phyloP scores from a whole-genome alignment of 345 rosid genomes.

The Eutrema japonicum region DNA sequence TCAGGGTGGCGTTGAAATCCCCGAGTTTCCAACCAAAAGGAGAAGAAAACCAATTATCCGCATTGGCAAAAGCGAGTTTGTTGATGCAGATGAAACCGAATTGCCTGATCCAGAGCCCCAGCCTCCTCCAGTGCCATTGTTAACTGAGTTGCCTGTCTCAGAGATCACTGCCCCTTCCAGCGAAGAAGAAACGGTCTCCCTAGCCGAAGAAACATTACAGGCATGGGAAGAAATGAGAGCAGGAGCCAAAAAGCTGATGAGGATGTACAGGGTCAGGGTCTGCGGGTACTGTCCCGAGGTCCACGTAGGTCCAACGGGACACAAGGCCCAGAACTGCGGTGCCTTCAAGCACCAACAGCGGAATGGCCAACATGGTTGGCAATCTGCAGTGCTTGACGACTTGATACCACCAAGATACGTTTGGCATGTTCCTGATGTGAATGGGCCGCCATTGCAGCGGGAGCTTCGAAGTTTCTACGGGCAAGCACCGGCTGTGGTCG shows the following conservation, averaged over 20 bases:
- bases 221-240: constrained; percentile 83
- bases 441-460: constrained; percentile 65
- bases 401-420: constrained; percentile 91
- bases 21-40: constrained; percentile 76
- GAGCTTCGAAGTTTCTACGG: constrained; percentile 83
- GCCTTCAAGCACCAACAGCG: constrained; percentile 94
- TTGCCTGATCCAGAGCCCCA: constrained; percentile 75
- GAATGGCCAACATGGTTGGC: constrained; percentile 98
- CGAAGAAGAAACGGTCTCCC: constrained; percentile 59
- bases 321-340: constrained; percentile 95
- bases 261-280: constrained; percentile 80
- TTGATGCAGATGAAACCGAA: constrained; percentile 91
- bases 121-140: constrained; percentile 54
- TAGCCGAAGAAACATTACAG: constrained; percentile 78
- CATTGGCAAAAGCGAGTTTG: constrained; percentile 71
- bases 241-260: constrained; percentile 86
- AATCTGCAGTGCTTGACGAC: constrained; percentile 80
- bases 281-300: constrained; percentile 97
- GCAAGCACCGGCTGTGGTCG: constrained; percentile 91
- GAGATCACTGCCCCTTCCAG: constrained; percentile 57
- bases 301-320: constrained; percentile 88
- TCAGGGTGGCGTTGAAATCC: constrained; percentile 85
- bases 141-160: constrained; percentile 62
- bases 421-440: constrained; percentile 88
- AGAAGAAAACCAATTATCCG: constrained; percentile 90